A percentile compares a stretch with the other conserved stretches of the same genome.
These are phyloP conservation scores for Candida chilensis DNA, from an alignment of 805 yeast genomes.

Conservation along the genomic window DNA sequence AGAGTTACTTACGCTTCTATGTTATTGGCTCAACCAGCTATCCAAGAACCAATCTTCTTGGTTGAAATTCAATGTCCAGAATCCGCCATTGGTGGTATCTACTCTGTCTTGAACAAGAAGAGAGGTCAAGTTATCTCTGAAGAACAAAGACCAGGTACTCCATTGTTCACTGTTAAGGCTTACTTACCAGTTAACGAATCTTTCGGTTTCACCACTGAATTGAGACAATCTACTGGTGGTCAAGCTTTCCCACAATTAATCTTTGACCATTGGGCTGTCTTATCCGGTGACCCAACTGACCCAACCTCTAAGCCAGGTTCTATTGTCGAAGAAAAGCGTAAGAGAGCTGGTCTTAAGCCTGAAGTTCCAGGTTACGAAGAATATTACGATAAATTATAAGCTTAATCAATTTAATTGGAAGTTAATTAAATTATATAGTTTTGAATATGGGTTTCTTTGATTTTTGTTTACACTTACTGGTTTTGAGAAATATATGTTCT, in stretches of 20 bases:
- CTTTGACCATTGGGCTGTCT: slow-evolving; percentile 95
- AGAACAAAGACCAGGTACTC: slow-evolving; percentile 99
- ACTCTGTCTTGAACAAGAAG: slow-evolving; percentile 98
- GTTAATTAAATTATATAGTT: too few relatives aligned
- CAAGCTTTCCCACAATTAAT: slow-evolving; percentile 99
- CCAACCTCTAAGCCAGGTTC: slow-evolving; percentile 61
- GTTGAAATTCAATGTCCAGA: slow-evolving; percentile 99
- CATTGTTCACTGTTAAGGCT: slow-evolving; percentile 99
- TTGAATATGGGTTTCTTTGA: too few relatives aligned
- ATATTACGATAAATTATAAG: slow-evolving; percentile 88
- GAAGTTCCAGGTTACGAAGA: slow-evolving; percentile 99
- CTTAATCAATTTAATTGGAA: too few relatives aligned
- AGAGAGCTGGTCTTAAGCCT: slow-evolving; percentile 96
- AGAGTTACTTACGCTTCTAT: slow-evolving; percentile 98
- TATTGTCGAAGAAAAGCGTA: slow-evolving; percentile 58
- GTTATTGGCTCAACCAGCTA: slow-evolving; percentile 97
- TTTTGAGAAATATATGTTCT: too few relatives aligned
- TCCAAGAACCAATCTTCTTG: slow-evolving; percentile 98
- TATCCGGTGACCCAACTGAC: slow-evolving; percentile 90
- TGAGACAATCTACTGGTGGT: slow-evolving; percentile 99
- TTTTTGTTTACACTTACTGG: too few relatives aligned
- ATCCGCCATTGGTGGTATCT: slow-evolving; percentile 99
- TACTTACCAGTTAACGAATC: slow-evolving; percentile 99
- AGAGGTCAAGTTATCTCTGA: slow-evolving; percentile 99
- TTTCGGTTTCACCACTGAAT: slow-evolving; percentile 99